Evolutionary conservation across 441 rosid genomes (phyloP).

Genomic region (Jatropha podagrica): DNA sequence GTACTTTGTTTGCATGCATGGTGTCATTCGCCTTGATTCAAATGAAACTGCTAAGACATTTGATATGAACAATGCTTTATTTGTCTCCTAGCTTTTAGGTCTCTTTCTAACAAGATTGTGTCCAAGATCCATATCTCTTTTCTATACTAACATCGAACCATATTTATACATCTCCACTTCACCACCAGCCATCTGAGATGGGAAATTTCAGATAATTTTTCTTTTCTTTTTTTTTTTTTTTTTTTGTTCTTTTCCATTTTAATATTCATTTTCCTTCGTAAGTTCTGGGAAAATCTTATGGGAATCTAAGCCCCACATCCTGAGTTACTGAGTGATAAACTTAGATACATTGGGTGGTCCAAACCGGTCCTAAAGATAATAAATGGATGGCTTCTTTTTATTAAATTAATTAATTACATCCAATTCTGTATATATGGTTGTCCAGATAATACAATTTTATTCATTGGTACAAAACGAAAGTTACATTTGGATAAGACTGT

Average conservation of each 20-base stretch:
- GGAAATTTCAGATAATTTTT: neutral
- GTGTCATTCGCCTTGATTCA: neutral
- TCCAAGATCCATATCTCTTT: constrained; percentile 14
- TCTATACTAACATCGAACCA: neutral
- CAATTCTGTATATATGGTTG: too few relatives aligned
- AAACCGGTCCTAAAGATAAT: neutral
- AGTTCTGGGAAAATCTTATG: neutral
- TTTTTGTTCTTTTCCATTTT: neutral
- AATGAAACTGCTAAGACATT: constrained; percentile 3
- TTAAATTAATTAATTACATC: too few relatives aligned
- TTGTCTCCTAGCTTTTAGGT: constrained; percentile 18
- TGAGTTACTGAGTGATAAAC: too few relatives aligned
- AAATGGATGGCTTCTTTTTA: neutral
- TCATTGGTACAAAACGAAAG: too few relatives aligned
- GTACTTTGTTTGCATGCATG: neutral
- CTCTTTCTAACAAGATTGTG: constrained; percentile 30
- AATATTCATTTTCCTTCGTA: neutral
- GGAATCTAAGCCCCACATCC: neutral
- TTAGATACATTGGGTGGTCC: neutral
- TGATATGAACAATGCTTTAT: constrained; percentile 12
- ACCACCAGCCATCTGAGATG: neutral
- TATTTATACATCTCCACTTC: too few relatives aligned
- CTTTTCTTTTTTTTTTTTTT: neutral
- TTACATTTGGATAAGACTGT: too few relatives aligned
- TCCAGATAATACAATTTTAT: too few relatives aligned